phyloP scores from a whole-genome alignment of 345 rosid genomes.

The Diplotaxis tenuifolia region DNA sequence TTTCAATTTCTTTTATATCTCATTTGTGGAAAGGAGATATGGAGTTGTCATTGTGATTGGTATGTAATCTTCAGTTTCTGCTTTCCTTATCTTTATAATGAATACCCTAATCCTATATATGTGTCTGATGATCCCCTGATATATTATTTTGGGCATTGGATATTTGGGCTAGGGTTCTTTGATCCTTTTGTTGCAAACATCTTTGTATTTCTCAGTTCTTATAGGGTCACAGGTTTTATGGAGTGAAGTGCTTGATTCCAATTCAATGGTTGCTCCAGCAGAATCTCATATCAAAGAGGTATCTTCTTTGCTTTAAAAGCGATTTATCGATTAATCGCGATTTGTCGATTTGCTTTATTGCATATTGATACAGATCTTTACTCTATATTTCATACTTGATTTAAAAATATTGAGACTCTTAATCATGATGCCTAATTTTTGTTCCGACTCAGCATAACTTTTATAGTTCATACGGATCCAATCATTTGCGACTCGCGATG shows the following conservation, averaged over 20 bases:
- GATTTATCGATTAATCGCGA: background rate
- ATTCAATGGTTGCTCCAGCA: conserved; percentile 19
- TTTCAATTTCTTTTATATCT: background rate
- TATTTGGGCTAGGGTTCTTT: conserved; percentile 4
- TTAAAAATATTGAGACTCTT: background rate
- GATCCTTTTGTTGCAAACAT: background rate
- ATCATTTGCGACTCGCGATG: background rate
- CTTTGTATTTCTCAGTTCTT: conserved; percentile 3
- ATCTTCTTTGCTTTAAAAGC: conserved; percentile 4
- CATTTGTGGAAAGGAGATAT: background rate
- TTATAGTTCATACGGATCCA: background rate
- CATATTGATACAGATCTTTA: background rate
- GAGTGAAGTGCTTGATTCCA: background rate
- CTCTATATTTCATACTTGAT: conserved; percentile 11
- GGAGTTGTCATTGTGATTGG: conserved; percentile 23
- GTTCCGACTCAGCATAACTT: background rate
- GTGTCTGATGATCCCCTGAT: background rate
- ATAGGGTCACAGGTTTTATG: conserved; percentile 4
- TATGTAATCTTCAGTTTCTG: conserved; percentile 5
- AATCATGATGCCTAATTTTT: background rate
- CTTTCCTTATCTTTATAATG: background rate
- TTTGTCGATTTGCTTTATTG: background rate
- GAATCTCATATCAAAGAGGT: conserved; percentile 57
- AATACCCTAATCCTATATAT: background rate
- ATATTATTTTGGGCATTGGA: background rate